Evolutionary conservation across 75 land plant species (phyloP).

Genomic region (Pinus tabuliformis): DNA sequence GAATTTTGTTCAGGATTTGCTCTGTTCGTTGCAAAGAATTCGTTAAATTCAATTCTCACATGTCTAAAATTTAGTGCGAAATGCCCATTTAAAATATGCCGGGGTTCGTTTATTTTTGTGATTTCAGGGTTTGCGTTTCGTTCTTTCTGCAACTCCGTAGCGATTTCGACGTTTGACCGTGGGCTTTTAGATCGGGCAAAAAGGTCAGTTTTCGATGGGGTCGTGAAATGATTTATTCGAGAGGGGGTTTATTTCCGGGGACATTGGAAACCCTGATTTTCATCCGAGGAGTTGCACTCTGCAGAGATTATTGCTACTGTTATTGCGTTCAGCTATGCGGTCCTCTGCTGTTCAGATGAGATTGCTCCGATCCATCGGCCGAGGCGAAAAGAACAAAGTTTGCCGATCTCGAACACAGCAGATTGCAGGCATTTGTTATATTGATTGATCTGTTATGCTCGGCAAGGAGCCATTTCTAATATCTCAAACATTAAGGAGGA

Average conservation of each 20-base stretch:
- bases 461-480: not conserved
- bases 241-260: not conserved
- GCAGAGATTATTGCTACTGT: not conserved
- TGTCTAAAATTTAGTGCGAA: too few species aligned
- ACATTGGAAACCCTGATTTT: too few species aligned
- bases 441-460: conserved; percentile 8
- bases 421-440: not conserved
- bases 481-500: conserved; percentile 18
- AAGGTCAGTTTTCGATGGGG: not conserved
- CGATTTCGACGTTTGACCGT: not conserved
- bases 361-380: not conserved
- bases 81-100: too few species aligned
- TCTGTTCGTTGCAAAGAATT: too few species aligned
- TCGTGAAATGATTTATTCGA: not conserved
- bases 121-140: not conserved
- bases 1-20: too few species aligned
- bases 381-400: not conserved
- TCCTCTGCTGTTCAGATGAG: not conserved
- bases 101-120: not conserved
- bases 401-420: not conserved
- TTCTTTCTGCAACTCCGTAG: not conserved
- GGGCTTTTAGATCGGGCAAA: not conserved
- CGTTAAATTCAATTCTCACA: too few species aligned
- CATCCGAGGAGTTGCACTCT: not conserved
- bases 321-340: not conserved